Conservation (phyloP, 805 yeast species). For the Dipodascus geniculatus region DNA sequence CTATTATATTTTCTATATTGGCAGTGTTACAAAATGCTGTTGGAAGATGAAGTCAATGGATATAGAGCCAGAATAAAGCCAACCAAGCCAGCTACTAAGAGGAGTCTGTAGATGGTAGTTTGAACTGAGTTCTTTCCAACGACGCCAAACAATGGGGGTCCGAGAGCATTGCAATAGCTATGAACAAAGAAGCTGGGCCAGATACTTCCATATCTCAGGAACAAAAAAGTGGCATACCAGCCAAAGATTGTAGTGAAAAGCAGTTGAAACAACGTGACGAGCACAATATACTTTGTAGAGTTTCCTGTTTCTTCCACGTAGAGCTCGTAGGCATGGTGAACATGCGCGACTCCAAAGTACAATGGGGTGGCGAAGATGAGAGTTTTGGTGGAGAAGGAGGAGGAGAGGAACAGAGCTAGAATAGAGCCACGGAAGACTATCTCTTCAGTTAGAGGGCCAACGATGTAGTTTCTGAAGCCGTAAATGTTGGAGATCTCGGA, state of each 20-base stretch:
- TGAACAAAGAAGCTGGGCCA: slow-evolving; percentile 53
- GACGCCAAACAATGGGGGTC: slow-evolving; percentile 39
- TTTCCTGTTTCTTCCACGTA: slow-evolving; percentile 20
- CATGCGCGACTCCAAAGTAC: slow-evolving; percentile 66
- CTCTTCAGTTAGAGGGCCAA: slow-evolving; percentile 77
- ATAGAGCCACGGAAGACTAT: slow-evolving; percentile 48
- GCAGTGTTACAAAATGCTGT: not conserved
- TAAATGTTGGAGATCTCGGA: slow-evolving; percentile 21
- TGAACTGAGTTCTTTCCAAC: slow-evolving; percentile 12
- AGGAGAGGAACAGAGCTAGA: slow-evolving; percentile 19
- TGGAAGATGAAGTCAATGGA: not conserved
- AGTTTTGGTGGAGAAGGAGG: slow-evolving; percentile 7
- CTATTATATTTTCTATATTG: no score
- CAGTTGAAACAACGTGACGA: slow-evolving; percentile 39
- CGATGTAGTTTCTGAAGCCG: slow-evolving; percentile 44
- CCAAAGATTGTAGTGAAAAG: slow-evolving; percentile 65
- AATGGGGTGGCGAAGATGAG: slow-evolving; percentile 40
- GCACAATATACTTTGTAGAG: slow-evolving; percentile 19
- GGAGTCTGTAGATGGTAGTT: slow-evolving; percentile 12
- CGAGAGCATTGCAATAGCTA: slow-evolving; percentile 55
- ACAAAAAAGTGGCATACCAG: slow-evolving; percentile 44
- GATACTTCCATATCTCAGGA: slow-evolving; percentile 39
- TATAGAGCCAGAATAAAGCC: slow-evolving; percentile 23
- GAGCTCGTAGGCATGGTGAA: slow-evolving; percentile 57
- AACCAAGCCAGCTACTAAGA: slow-evolving; percentile 34